phyloP scores from a whole-genome alignment of 768 basidiomycete species.

The Neoboletus brunneissimus region DNA sequence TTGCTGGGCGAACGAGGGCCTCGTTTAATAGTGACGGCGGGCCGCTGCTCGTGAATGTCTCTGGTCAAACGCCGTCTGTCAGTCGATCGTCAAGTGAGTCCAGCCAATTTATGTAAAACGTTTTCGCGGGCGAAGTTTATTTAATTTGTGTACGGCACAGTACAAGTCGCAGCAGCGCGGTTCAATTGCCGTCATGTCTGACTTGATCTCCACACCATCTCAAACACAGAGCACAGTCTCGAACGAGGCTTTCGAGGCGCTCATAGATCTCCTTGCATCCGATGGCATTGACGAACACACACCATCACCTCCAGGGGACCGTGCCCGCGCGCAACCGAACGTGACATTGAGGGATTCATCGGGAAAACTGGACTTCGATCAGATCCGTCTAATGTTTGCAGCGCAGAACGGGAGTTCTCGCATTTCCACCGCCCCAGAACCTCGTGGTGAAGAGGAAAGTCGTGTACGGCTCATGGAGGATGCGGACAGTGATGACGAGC shows the following conservation, averaged over 20 bases:
- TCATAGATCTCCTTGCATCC: slow-evolving; percentile 32
- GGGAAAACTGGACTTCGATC: slow-evolving; percentile 32
- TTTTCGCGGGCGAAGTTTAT: background rate
- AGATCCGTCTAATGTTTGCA: slow-evolving; percentile 30
- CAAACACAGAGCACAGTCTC: slow-evolving; percentile 17
- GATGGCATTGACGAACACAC: slow-evolving; percentile 23
- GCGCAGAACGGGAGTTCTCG: slow-evolving; percentile 7
- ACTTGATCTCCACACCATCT: slow-evolving; percentile 25
- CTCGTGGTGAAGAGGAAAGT: background rate
- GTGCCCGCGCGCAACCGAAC: slow-evolving; percentile 1
- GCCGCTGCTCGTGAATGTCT: background rate
- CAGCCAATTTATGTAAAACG: background rate
- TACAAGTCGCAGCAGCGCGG: background rate
- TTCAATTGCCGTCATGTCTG: slow-evolving; percentile 14
- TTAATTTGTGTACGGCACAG: background rate
- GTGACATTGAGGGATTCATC: slow-evolving; percentile 24
- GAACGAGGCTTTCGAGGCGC: slow-evolving; percentile 24
- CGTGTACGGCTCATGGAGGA: slow-evolving; percentile 1
- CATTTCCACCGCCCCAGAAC: background rate
- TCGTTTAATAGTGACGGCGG: background rate
- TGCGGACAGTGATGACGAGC: slow-evolving; percentile 20
- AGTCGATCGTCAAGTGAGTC: background rate
- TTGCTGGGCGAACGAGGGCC: background rate
- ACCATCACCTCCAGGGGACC: background rate
- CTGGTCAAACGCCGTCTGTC: background rate